phyloP scores from a whole-genome alignment of 2,329 filamentous ascomycete species.

The Beauveria bassiana region DNA sequence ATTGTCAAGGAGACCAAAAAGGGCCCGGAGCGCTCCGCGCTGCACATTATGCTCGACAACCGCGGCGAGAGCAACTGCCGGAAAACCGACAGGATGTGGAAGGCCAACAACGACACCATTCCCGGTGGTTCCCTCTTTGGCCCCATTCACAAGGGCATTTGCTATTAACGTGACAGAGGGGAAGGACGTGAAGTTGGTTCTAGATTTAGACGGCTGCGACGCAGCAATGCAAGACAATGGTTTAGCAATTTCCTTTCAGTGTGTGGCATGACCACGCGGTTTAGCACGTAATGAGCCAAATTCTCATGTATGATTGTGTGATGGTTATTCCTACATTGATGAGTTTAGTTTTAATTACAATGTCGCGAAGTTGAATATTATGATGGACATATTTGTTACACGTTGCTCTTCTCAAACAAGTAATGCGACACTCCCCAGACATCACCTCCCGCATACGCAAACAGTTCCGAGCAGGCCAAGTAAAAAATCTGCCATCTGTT shows the following conservation, averaged over 20 bases:
- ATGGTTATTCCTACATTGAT: no score
- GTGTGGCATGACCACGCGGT: no score
- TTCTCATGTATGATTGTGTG: no score
- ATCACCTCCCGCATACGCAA: constrained; percentile 57
- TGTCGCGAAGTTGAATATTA: neutral
- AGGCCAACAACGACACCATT: neutral
- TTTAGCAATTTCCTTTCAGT: no score
- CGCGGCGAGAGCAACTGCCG: constrained; percentile 8
- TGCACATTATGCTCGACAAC: constrained; percentile 11
- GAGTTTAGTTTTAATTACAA: no score
- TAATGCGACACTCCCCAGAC: constrained; percentile 62
- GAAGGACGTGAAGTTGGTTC: neutral
- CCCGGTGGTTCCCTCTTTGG: constrained; percentile 9
- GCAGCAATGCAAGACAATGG: neutral
- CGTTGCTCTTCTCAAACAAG: constrained; percentile 50
- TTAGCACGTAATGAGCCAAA: no score
- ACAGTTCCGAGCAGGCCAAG: constrained; percentile 63
- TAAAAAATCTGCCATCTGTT: constrained; percentile 67
- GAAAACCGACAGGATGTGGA: constrained; percentile 4
- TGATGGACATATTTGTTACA: neutral
- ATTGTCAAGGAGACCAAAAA: neutral
- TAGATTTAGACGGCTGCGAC: neutral
- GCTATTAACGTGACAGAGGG: neutral
- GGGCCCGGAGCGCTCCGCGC: neutral
- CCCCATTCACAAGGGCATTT: constrained; percentile 8